A percentile compares a stretch with the other conserved stretches of the same genome.
Conservation (phyloP, 345 rosid species). For the Ricinus communis region DNA sequence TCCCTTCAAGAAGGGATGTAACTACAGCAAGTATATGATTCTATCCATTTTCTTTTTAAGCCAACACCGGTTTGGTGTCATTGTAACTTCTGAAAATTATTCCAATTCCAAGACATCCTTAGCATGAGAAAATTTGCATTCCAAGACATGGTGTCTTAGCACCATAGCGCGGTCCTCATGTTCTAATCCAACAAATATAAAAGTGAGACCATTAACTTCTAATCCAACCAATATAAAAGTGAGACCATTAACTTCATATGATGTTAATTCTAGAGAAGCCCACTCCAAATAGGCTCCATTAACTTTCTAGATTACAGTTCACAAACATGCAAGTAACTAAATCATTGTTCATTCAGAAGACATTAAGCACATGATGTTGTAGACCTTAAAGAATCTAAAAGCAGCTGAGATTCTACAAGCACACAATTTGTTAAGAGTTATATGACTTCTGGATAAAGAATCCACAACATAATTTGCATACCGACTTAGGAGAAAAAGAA, state of each 20-base stretch:
- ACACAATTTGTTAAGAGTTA: not conserved
- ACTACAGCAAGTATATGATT: not conserved
- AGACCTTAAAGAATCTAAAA: not conserved
- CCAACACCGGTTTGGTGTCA: not conserved
- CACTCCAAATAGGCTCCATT: not conserved
- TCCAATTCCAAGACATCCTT: too few species aligned
- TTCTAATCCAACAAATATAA: not conserved
- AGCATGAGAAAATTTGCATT: too few species aligned
- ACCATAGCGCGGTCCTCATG: not conserved
- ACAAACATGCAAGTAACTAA: not conserved
- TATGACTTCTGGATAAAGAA: not conserved
- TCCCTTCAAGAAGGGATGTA: not conserved
- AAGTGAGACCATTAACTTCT: not conserved
- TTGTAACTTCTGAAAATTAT: too few species aligned
- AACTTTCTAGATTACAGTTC: not conserved
- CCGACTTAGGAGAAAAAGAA: not conserved
- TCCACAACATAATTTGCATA: not conserved
- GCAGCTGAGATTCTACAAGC: not conserved
- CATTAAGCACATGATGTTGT: not conserved
- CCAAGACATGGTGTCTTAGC: not conserved
- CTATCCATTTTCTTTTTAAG: not conserved
- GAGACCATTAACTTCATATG: not conserved
- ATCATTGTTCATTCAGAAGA: not conserved
- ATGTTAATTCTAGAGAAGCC: slow-evolving; percentile 1
- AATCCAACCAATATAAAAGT: too few species aligned